Evolutionary conservation across 1,284 basidiomycete genomes (phyloP).

Genomic region (Fistulinella cinereoalba): DNA sequence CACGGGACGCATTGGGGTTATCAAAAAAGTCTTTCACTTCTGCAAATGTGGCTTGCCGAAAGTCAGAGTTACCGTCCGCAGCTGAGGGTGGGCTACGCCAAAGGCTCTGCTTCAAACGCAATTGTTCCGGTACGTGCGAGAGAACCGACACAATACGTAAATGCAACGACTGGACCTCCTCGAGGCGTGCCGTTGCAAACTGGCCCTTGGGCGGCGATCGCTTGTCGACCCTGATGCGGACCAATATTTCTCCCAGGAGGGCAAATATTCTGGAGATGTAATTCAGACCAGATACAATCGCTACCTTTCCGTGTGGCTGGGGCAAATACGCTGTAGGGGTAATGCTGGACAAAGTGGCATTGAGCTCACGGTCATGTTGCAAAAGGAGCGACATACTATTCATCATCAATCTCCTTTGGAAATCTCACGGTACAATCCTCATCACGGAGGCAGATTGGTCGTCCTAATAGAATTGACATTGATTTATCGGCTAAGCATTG

Average conservation of each 20-base stretch:
- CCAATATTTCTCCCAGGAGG: conserved; percentile 77
- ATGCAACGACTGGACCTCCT: conserved; percentile 77
- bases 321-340: conserved; percentile 75
- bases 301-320: conserved; percentile 79
- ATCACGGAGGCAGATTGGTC: conserved; percentile 78
- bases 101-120: conserved; percentile 61
- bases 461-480: conserved; percentile 78
- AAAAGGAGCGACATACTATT: conserved; percentile 59
- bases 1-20: conserved; percentile 79
- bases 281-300: conserved; percentile 80
- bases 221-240: conserved; percentile 80
- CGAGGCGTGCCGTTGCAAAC: conserved; percentile 75
- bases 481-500: conserved; percentile 71
- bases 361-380: conserved; percentile 36
- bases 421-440: conserved; percentile 86
- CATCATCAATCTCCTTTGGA: conserved; percentile 80
- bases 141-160: conserved; percentile 67
- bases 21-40: conserved; percentile 88
- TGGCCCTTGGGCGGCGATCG: conserved; percentile 79
- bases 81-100: conserved; percentile 48
- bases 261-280: conserved; percentile 84
- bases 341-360: conserved; percentile 50
- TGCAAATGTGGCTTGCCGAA: conserved; percentile 75
- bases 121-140: conserved; percentile 65
- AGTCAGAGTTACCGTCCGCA: conserved; percentile 65